A percentile compares a stretch with the other conserved stretches of the same genome.
phyloP scores from a whole-genome alignment of 1,284 basidiomycete species.

The Cutaneotrichosporon arboriforme region DNA sequence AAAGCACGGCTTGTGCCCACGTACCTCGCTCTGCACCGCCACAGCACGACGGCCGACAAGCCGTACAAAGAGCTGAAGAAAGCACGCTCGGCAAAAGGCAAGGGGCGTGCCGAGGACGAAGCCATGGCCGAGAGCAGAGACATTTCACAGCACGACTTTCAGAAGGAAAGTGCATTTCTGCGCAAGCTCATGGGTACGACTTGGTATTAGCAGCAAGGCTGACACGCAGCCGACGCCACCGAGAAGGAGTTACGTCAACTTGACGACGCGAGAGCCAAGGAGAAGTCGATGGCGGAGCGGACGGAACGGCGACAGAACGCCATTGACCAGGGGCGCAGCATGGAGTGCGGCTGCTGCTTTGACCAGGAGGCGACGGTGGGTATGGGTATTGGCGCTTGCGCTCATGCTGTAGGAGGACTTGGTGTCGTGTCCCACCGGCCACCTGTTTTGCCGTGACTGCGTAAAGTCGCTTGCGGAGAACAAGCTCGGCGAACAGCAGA shows the following conservation, averaged over 20 bases:
- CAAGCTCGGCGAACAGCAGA: constrained; percentile 46
- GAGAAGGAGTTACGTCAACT: constrained; percentile 29
- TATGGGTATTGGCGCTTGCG: constrained; percentile 7
- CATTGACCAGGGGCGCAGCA: constrained; percentile 51
- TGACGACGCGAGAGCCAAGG: constrained; percentile 33
- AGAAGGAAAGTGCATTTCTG: constrained; percentile 5
- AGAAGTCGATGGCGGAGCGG: constrained; percentile 21
- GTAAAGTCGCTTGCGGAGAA: constrained; percentile 49
- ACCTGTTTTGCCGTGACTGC: constrained; percentile 65
- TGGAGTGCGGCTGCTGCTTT: constrained; percentile 82
- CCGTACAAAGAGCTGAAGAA: constrained; percentile 30
- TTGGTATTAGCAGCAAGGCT: background rate
- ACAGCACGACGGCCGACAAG: constrained; percentile 14
- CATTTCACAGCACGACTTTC: background rate
- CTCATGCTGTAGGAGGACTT: constrained; percentile 59
- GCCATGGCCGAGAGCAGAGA: background rate
- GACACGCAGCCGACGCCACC: constrained; percentile 1
- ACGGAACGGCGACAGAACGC: constrained; percentile 45
- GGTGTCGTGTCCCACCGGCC: constrained; percentile 76
- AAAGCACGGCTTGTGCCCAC: constrained; percentile 27
- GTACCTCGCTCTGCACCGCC: constrained; percentile 21
- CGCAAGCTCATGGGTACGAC: constrained; percentile 10
- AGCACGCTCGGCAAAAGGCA: constrained; percentile 48
- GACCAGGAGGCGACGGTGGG: constrained; percentile 63
- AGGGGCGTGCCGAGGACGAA: constrained; percentile 20